Percentiles rank a stretch among this genome's conserved stretches.
phyloP scores from a whole-genome alignment of 352 stramenopile species.

The Globisporangium alternatum region DNA sequence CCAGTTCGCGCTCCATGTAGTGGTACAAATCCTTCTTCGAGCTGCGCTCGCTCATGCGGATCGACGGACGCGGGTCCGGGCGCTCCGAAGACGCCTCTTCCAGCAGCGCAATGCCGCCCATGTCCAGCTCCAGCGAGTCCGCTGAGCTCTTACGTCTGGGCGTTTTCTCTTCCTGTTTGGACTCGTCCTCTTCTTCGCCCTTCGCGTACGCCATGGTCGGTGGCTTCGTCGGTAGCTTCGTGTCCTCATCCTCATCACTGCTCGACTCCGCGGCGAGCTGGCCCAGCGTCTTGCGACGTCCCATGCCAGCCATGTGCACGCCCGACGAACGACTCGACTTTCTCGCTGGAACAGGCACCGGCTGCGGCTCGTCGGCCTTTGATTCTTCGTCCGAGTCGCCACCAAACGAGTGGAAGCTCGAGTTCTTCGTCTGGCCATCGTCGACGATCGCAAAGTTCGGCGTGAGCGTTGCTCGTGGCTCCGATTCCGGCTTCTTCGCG shows the following conservation, averaged over 20 bases:
- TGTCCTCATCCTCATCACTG: constrained; percentile 68
- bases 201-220: constrained; percentile 29
- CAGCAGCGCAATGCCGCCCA: constrained; percentile 66
- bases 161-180: constrained; percentile 18
- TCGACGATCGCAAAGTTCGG: constrained; percentile 78
- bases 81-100: constrained; percentile 50
- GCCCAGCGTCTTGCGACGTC: constrained; percentile 59
- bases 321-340: constrained; percentile 34
- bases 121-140: constrained; percentile 81
- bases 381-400: constrained; percentile 78
- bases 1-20: constrained; percentile 81
- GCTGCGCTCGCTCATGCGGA: constrained; percentile 42
- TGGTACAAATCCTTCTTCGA: constrained; percentile 86
- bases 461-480: constrained; percentile 26
- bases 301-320: constrained; percentile 58
- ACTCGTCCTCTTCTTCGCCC: constrained; percentile 42
- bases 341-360: constrained; percentile 38
- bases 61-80: constrained; percentile 24
- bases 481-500: constrained; percentile 3
- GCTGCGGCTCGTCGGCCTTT: constrained; percentile 64
- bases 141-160: constrained; percentile 63
- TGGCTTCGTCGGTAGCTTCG: constrained; percentile 54
- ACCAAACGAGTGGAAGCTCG: constrained; percentile 86
- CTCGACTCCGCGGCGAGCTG: constrained; percentile 78
- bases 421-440: constrained; percentile 45